phyloP scores from a whole-genome alignment of 495 filamentous ascomycete species.

The Podospora pseudoanserina region DNA sequence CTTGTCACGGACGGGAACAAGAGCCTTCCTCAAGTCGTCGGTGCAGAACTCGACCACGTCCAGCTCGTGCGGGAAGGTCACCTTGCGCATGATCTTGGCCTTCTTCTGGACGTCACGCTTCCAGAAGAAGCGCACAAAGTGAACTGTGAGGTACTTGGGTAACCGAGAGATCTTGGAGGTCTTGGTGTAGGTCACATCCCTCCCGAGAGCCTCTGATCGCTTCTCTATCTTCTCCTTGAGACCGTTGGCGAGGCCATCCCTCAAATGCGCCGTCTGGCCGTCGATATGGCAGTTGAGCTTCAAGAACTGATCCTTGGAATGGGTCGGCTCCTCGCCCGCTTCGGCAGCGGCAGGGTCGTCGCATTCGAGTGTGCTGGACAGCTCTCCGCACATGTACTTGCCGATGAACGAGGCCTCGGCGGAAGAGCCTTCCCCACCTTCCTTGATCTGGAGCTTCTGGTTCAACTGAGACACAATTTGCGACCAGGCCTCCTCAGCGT shows the following conservation, averaged over 20 bases:
- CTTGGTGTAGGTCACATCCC: constrained; percentile 83
- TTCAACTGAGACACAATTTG: constrained; percentile 87
- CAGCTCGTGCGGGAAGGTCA: constrained; percentile 88
- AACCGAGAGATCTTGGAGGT: constrained; percentile 80
- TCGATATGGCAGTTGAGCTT: constrained; percentile 96
- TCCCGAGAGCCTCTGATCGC: constrained; percentile 68
- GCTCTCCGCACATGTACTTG: constrained; percentile 80
- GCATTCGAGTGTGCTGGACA: constrained; percentile 72
- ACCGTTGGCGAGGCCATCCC: constrained; percentile 78
- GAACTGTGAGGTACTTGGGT: constrained; percentile 92
- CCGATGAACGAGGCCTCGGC: constrained; percentile 73
- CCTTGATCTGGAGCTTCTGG: constrained; percentile 68
- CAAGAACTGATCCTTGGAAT: constrained; percentile 70
- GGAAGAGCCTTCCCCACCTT: constrained; percentile 34
- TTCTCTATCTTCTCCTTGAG: constrained; percentile 91
- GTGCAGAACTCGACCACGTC: constrained; percentile 95
- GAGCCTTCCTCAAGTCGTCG: constrained; percentile 74
- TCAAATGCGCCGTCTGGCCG: constrained; percentile 76
- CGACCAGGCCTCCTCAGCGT: constrained; percentile 97
- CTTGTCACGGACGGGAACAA: constrained; percentile 90
- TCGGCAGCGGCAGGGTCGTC: constrained; percentile 77
- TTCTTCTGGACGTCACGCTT: constrained; percentile 92
- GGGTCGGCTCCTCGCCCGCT: constrained; percentile 64
- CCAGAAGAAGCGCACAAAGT: constrained; percentile 99
- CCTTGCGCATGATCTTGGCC: constrained; percentile 98